Base-by-base conservation (phyloP, 2,329 filamentous ascomycete genomes). In the Botrytis hyacinthi region DNA sequence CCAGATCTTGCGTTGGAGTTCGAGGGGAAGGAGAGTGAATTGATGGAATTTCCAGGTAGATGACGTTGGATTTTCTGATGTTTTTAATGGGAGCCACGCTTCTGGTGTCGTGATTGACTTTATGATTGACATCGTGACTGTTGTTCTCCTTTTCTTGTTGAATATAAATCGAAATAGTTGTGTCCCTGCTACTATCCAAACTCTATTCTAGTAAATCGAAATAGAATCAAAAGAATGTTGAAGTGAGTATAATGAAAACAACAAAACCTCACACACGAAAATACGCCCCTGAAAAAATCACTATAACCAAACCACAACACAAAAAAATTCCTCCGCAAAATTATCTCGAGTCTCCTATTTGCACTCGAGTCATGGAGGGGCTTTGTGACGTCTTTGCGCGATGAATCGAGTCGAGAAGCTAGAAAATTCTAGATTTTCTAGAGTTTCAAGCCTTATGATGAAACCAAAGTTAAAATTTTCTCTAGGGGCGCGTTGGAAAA, bases 1-100 rank as follows among this genome's bases (percentile, higher is more conserved):
- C 71, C 63, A 72, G 32, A 72, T 72, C 48, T 69, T 60, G 37
- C 48, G 71, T 6, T 57, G 71, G 7, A 69, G 62, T 40, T 72
- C 71, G 4, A 68, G 16, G 14, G 71, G 71, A 6, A 72, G 63
- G 48, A 46, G 37, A 14, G 40, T 4, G 26, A 72, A 72, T 44
- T 46, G 46, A 37, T 35, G 59, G 3, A 69, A 72, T 37, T 59
- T 7, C 14, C 29, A 32, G 7, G 57, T 9, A 5, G 51, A 9
- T 37, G 46, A 12, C 26, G 51, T 29, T 57, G n/a, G 14, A 0
- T 3, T 18, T 57, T 54, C 9, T 54, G 48, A 54, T 54, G 26
- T 54, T 26, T n/a, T 18, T 10, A 37, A 48, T 32, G 40, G 35
- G 22, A n/a, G 16, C 59, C 48, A 32, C 12, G 46, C 3, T 16